A percentile compares a stretch with the other conserved stretches of the same genome.
Conservation (phyloP, 2,329 filamentous ascomycete genomes). For the Orbilia ellipsospora region DNA sequence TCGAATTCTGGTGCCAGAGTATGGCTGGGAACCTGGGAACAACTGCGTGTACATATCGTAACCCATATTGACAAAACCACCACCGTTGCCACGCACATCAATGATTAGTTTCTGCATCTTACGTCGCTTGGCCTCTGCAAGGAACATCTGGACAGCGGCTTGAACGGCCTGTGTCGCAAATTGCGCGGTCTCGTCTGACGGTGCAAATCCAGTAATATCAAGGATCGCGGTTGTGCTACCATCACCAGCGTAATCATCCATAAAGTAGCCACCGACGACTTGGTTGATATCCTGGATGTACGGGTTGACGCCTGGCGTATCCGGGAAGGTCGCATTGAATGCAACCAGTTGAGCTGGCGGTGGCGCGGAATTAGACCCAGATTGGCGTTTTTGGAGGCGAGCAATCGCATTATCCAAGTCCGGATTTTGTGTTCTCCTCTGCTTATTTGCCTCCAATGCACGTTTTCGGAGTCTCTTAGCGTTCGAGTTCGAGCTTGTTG, state of each 20-base stretch:
- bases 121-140: slow-evolving; percentile 65
- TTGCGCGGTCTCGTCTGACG: slow-evolving; percentile 28
- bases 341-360: slow-evolving; percentile 19
- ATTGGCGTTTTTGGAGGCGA: slow-evolving; percentile 35
- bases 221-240: slow-evolving; percentile 39
- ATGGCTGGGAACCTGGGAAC: slow-evolving; percentile 66
- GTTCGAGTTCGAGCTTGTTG: background rate
- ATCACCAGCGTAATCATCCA: slow-evolving; percentile 40
- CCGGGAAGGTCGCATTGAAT: slow-evolving; percentile 34
- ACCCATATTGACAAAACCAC: slow-evolving; percentile 67
- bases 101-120: slow-evolving; percentile 68
- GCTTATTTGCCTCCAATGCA: slow-evolving; percentile 27
- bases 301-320: slow-evolving; percentile 39
- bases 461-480: slow-evolving; percentile 15
- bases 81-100: slow-evolving; percentile 72
- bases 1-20: slow-evolving; percentile 65
- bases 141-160: slow-evolving; percentile 48
- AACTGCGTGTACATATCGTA: slow-evolving; percentile 68
- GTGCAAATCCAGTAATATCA: slow-evolving; percentile 49
- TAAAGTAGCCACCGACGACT: slow-evolving; percentile 49
- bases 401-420: slow-evolving; percentile 14
- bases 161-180: slow-evolving; percentile 46
- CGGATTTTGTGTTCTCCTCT: slow-evolving; percentile 16
- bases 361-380: slow-evolving; percentile 23
- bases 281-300: slow-evolving; percentile 50